Percentiles rank a stretch among this genome's conserved stretches.
Evolutionary conservation across 441 rosid species (phyloP).

Genomic region (Eruca vesicaria): DNA sequence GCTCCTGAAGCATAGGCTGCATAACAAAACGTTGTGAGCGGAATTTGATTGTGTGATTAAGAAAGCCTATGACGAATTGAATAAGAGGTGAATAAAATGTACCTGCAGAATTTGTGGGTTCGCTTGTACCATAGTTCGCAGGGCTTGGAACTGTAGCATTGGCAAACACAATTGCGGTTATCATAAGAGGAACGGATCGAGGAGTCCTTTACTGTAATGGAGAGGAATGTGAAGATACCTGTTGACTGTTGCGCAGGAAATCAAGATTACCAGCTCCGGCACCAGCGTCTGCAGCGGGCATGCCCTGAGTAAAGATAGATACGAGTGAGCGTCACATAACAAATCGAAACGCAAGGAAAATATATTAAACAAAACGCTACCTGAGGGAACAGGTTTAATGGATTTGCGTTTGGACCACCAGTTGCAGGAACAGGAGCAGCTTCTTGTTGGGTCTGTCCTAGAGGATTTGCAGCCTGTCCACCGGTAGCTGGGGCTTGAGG

Average conservation of each 20-base stretch:
- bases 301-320: conserved; percentile 48
- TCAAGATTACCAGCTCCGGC: conserved; percentile 71
- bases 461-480: conserved; percentile 51
- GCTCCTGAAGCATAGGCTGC: conserved; percentile 92
- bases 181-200: background rate
- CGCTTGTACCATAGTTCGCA: conserved; percentile 87
- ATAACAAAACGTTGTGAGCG: background rate
- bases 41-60: background rate
- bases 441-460: conserved; percentile 48
- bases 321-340: background rate
- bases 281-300: conserved; percentile 58
- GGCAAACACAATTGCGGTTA: background rate
- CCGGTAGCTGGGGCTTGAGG: conserved; percentile 48
- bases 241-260: conserved; percentile 78
- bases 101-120: conserved; percentile 91
- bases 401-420: conserved; percentile 76
- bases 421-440: conserved; percentile 41
- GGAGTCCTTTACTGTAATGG: background rate
- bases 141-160: conserved; percentile 66
- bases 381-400: conserved; percentile 83
- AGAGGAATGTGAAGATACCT: conserved; percentile 41
- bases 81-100: background rate
- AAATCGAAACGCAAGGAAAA: background rate
- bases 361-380: conserved; percentile 1
- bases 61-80: background rate